Base-by-base conservation (phyloP, 179 eudicot species). In the Beta macrorhiza region DNA sequence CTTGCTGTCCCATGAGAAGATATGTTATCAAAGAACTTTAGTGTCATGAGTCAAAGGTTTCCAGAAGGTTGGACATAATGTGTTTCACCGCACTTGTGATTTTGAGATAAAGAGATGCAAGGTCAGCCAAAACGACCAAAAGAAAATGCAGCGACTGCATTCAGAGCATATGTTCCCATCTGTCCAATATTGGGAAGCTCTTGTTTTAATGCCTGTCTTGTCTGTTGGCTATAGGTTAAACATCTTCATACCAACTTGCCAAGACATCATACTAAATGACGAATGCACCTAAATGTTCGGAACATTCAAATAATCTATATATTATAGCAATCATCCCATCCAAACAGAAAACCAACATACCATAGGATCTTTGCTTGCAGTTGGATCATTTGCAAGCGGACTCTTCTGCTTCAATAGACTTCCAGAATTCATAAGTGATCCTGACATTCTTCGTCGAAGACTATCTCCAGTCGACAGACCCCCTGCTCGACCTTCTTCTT, bases 331-430 rank as follows among this genome's bases (percentile, higher is more conserved):
- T 16, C 53, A 45, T 70, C 13, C 51, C 19, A 42, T 52, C 57
- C 75, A 22, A 49, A 72, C 37, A 13, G n/a, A 42, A 44, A 47
- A 17, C 7, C 56, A 64, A 82, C 90, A 84, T 77, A 93, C 97
- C 89, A 77, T 80, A 80, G 91, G 85, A 85, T 94, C 97, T 84
- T 86, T 93, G 90, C 93, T 91, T 71, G 72, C 65, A 47, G 86
- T 68, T 84, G 93, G 85, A 85, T 94, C 97, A 86, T 83, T 89
- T 80, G 92, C 86, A 84, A 86, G 87, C n/a, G 97, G 94, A 80
- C 89, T 88, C 87, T 91, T 96, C 89, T 92, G 93, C 91, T 81
- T 94, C 45, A 87, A 73, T 25, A 87, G 83, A 82, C 76, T 91
- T 86, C 93, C 94, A 67, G 90, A 79, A 86, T 88, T 92, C 81